Evolutionary conservation across 2,329 filamentous ascomycete genomes (phyloP).

Genomic region (Rhynchosporium secalis): DNA sequence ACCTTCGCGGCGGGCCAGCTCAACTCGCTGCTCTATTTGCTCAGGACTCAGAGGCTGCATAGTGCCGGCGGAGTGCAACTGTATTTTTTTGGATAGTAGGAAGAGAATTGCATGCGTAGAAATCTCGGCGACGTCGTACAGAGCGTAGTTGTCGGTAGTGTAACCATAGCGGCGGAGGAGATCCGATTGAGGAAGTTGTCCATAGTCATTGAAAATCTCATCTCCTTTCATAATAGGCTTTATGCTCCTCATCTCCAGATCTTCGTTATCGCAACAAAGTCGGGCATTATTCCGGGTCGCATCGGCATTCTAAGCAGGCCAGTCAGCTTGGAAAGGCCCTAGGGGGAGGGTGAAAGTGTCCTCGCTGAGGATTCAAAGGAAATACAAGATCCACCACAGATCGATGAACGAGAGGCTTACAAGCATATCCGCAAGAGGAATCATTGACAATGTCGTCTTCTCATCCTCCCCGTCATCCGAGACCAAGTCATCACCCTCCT

Average conservation of each 20-base stretch:
- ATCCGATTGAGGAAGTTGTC: slow-evolving; percentile 65
- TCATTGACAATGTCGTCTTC: slow-evolving; percentile 58
- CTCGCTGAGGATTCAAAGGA: no score
- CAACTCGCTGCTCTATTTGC: slow-evolving; percentile 36
- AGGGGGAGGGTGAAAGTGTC: not conserved
- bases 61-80: not conserved
- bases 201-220: slow-evolving; percentile 69
- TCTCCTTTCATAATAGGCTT: slow-evolving; percentile 56
- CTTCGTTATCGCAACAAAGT: slow-evolving; percentile 39
- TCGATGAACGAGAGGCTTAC: not conserved
- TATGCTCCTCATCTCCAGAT: slow-evolving; percentile 63
- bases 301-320: slow-evolving; percentile 54
- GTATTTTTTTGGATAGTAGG: slow-evolving; percentile 18
- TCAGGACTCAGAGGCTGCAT: slow-evolving; percentile 32
- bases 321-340: not conserved
- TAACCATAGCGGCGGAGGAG: slow-evolving; percentile 69
- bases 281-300: slow-evolving; percentile 64
- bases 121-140: slow-evolving; percentile 67
- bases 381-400: no score
- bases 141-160: slow-evolving; percentile 61
- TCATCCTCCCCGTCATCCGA: slow-evolving; percentile 49
- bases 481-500: slow-evolving; percentile 47
- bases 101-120: slow-evolving; percentile 50
- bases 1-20: slow-evolving; percentile 55
- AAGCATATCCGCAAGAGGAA: slow-evolving; percentile 39